Evolutionary conservation across 2,329 filamentous ascomycete species (phyloP).

Genomic region (Talaromyces sp.): DNA sequence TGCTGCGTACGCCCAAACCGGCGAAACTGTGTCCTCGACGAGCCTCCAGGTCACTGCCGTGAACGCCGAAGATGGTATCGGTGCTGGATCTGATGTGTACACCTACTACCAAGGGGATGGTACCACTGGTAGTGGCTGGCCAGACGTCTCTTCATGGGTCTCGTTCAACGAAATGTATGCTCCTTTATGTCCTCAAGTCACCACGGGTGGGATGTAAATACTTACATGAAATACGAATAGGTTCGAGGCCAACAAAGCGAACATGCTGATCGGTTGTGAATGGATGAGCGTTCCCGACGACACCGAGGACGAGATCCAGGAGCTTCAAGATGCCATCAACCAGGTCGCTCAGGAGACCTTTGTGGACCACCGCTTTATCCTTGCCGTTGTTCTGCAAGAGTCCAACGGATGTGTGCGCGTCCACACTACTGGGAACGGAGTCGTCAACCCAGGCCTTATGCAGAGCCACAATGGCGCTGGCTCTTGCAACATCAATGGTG

Average conservation of each 20-base stretch:
- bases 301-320: constrained; percentile 17
- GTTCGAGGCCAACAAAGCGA: constrained; percentile 10
- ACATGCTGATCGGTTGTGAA: constrained; percentile 5
- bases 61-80: constrained; percentile 8
- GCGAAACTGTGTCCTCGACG: constrained; percentile 5
- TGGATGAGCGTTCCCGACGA: constrained; percentile 4
- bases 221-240: neutral
- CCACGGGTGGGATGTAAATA: neutral
- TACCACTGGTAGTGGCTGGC: constrained; percentile 14
- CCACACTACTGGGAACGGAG: constrained; percentile 12
- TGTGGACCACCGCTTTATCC: constrained; percentile 26
- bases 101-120: constrained; percentile 16
- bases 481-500: constrained; percentile 28
- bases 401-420: constrained; percentile 21
- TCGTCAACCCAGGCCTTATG: constrained; percentile 25
- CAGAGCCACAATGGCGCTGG: constrained; percentile 32
- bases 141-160: constrained; percentile 19
- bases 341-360: constrained; percentile 19
- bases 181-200: neutral
- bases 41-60: constrained; percentile 5
- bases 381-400: constrained; percentile 29
- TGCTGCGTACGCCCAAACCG: constrained; percentile 6
- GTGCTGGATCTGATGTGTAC: constrained; percentile 8
- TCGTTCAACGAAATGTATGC: neutral
- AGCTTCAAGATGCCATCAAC: constrained; percentile 25